Evolutionary conservation across 257 asterid genomes (phyloP), one percentile per base, ranked within the genome.

Genomic region (Solanum bulbocastanum): DNA sequence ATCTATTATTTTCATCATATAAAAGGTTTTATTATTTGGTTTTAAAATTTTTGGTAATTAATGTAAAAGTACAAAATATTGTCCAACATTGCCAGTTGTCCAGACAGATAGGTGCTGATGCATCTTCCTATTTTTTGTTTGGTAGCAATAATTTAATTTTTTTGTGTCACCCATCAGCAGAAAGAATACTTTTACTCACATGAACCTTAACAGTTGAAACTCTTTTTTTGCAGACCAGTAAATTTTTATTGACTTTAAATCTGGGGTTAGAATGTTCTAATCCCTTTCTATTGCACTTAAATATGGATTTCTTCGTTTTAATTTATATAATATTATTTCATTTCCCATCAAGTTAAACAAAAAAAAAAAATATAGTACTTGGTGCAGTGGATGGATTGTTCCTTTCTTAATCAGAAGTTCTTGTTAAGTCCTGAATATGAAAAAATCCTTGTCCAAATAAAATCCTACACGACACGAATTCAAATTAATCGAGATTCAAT

Each of bases 81-180:
- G n/a, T 46, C 5, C 27, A 27, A 44, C 36, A 81, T 27, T 79
- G 27, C 85, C 68, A 81, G 68, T 30, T 81, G 68, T 44, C 40
- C 10, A 2, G 27, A 81, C 85, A 44, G 14, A 46, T 56, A 6
- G 35, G 35, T 75, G 22, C 12, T 44, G 35, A 44, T 18, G 66
- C 40, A 44, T 16, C 66, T 79, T 79, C 85, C 52, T 25, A 79
- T 44, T 27, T 74, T 42, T 44, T 79, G 66, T 79, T 44, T 79
- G 39, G 65, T 44, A 44, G 65, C 20, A 23, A 62, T 1, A 23
- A 62, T 4, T 23, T 49, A 2, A 2, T 16, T 52, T 16, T 52
- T 5, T 23, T 23, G 69, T 60, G 5, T 9, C 30, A 15, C 60
- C 3, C 22, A 62, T 62, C 69, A 62, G 7, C 10, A 23, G 66